These are phyloP conservation scores for Strigomonas oncopelti DNA, from an alignment of 208 protist genomes.

Conservation along the genomic window DNA sequence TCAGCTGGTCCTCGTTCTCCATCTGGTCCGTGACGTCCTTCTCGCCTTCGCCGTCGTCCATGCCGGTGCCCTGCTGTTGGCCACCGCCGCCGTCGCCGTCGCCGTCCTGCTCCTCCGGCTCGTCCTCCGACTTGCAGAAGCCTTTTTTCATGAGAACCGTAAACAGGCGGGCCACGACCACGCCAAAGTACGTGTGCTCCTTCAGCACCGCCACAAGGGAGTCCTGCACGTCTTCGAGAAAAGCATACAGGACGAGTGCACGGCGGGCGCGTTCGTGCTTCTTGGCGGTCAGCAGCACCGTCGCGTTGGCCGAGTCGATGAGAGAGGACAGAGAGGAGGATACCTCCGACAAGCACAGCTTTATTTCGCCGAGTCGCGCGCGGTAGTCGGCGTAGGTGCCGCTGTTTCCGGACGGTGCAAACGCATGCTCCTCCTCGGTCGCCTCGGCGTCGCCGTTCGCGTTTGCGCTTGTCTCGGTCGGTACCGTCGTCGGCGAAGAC, in stretches of 20 bases:
- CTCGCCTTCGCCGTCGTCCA: slow-evolving; percentile 98
- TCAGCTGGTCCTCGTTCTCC: slow-evolving; percentile 95
- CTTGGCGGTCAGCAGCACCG: neutral
- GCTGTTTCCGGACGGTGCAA: neutral
- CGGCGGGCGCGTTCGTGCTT: neutral
- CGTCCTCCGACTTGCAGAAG: slow-evolving; percentile 91
- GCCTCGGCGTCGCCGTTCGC: slow-evolving; percentile 12
- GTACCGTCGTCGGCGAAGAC: neutral
- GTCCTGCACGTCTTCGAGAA: slow-evolving; percentile 1
- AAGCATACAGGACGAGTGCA: neutral
- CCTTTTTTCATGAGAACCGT: slow-evolving; percentile 91
- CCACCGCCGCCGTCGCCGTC: slow-evolving; percentile 72
- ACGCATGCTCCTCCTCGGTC: neutral
- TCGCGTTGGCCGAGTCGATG: neutral
- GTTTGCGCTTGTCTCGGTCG: neutral
- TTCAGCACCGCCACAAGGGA: neutral
- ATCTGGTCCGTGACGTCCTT: slow-evolving; percentile 98
- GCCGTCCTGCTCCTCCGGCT: slow-evolving; percentile 70
- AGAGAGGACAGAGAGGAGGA: neutral
- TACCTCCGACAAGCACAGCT: neutral
- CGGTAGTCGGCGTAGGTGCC: slow-evolving; percentile 30
- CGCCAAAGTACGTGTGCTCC: slow-evolving; percentile 55
- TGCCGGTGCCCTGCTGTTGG: slow-evolving; percentile 93
- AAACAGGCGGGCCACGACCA: slow-evolving; percentile 87
- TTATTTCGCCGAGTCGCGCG: slow-evolving; percentile 7